Evolutionary conservation across 257 asterid genomes (phyloP).

Genomic region (Knoxia roxburghii): DNA sequence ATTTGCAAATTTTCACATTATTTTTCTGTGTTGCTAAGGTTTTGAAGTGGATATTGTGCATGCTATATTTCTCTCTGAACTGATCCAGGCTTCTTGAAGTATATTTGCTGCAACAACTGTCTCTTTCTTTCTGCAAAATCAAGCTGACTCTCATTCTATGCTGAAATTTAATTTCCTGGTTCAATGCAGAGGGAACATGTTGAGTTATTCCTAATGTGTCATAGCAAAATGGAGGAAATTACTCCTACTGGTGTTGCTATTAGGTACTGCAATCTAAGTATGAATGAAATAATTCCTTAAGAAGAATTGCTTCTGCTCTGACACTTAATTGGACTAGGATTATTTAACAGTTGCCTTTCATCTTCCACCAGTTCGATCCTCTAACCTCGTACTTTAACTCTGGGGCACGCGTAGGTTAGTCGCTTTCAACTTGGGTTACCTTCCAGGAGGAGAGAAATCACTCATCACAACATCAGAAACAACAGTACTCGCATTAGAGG

Average conservation of each 20-base stretch:
- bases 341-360: background rate
- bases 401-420: slow-evolving; percentile 48
- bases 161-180: slow-evolving; percentile 9
- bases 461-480: slow-evolving; percentile 58
- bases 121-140: slow-evolving; percentile 2
- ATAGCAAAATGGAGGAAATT: slow-evolving; percentile 78
- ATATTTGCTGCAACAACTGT: background rate
- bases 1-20: background rate
- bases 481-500: slow-evolving; percentile 68
- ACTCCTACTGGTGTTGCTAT: slow-evolving; percentile 54
- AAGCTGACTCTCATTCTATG: slow-evolving; percentile 11
- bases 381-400: background rate
- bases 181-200: slow-evolving; percentile 64
- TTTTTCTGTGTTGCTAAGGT: background rate
- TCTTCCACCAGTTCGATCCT: too few species aligned
- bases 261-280: slow-evolving; percentile 40
- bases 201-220: slow-evolving; percentile 78
- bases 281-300: background rate
- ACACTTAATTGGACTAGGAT: background rate
- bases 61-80: background rate
- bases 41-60: too few species aligned
- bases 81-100: background rate
- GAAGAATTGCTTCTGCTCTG: background rate
- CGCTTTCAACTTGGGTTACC: slow-evolving; percentile 94
- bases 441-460: slow-evolving; percentile 85